Evolutionary conservation across 805 yeast species (phyloP), one percentile per base, ranked within the genome.

Genomic region (Diddensiella transvaalensis): DNA sequence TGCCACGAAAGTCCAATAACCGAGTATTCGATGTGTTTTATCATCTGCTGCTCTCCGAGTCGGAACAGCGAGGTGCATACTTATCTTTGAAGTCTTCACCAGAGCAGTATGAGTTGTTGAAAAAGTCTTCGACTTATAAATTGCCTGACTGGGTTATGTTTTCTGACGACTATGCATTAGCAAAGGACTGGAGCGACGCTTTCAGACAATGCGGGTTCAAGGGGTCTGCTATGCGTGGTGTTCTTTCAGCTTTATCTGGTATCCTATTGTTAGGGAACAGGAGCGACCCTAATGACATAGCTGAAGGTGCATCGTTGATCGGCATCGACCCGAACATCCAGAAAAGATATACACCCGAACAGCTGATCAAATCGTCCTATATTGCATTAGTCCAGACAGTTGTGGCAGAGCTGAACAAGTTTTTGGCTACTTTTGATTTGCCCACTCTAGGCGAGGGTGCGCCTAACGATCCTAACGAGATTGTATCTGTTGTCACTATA

Each of bases 121-220:
- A 49, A 6, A 51, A 47, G 24, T 59, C 65, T 3, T 57, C 50
- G 3, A 65, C 69, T 10, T 64, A 53, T 49, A 43, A 48, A 4
- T 55, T 67, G 8, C 70, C 71, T 2, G 59, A 51, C 19, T 67
- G 69, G 70, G 69, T 66, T 38, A 50, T 54, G 21, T 57, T 60
- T 43, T 63, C 71, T 1, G 72, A 68, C 41, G 72, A 68, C 48
- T 54, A 63, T 29, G 68, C 72, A 1, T 53, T 67, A 22, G 72
- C 72, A 6, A 61, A 63, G 35, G 73, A 69, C 51, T 70, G 74
- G 74, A 57, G 66, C 6, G 69, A 66, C 42, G 65, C 71, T 4
- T 56, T 66, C 15, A 40, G 58, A 2, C 64, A 62, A 40, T 61
- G 70, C 36, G 63, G 70, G 10, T 59, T 68, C 39, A 55, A 56